Conservation (phyloP, 495 filamentous ascomycete genomes). For the Penicillium nucicola region DNA sequence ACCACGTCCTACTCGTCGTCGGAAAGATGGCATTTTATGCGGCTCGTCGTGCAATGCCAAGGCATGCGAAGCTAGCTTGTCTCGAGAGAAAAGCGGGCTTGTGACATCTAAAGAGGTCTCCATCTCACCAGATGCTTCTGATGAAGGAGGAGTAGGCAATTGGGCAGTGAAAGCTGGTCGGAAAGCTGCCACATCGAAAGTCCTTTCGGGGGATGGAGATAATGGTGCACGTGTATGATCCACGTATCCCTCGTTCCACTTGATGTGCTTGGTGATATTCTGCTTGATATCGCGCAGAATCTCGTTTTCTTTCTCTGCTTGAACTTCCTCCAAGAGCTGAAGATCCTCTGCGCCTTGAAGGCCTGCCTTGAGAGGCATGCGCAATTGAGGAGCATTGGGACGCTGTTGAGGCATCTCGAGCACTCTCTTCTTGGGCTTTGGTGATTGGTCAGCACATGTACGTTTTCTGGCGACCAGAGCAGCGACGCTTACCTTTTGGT, state of each 20-base stretch:
- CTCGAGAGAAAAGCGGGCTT: constrained; percentile 43
- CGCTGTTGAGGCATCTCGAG: constrained; percentile 54
- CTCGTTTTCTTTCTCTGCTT: constrained; percentile 78
- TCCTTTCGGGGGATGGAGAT: constrained; percentile 60
- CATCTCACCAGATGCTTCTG: constrained; percentile 62
- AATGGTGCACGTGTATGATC: constrained; percentile 81
- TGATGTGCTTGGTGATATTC: constrained; percentile 76
- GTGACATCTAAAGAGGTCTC: constrained; percentile 44
- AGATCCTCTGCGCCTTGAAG: constrained; percentile 69
- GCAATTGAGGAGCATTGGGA: constrained; percentile 55
- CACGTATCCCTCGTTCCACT: constrained; percentile 81
- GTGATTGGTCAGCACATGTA: constrained; percentile 34
- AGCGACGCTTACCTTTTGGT: constrained; percentile 69
- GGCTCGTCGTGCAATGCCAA: constrained; percentile 48
- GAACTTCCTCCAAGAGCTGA: constrained; percentile 66
- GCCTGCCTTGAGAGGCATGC: constrained; percentile 67
- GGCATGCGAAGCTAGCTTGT: constrained; percentile 44
- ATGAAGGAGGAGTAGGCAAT: constrained; percentile 82
- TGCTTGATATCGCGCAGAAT: constrained; percentile 74
- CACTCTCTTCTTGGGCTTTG: constrained; percentile 68
- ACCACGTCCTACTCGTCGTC: constrained; percentile 69
- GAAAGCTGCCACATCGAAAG: constrained; percentile 57
- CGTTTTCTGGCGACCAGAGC: background rate
- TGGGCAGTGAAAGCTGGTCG: constrained; percentile 80
- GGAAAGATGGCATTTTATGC: constrained; percentile 56